Evolutionary conservation across 495 filamentous ascomycete species (phyloP), one percentile per base, ranked within the genome.

Genomic region (Talaromyces thailandensis): DNA sequence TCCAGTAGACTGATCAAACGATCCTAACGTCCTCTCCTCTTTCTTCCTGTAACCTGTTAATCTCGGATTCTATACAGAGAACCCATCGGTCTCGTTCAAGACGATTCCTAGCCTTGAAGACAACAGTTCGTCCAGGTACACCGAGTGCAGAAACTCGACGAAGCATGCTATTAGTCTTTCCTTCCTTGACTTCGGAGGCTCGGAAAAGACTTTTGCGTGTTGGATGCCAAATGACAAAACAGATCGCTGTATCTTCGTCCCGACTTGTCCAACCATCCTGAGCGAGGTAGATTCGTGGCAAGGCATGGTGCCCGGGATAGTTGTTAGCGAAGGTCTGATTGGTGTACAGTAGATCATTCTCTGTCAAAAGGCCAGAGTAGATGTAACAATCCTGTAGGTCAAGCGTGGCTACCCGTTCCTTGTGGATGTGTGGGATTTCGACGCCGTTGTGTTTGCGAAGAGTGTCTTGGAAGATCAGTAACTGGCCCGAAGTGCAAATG

Each of bases 1-100:
- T 57, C 6, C 23, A 6, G 18, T 25, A 31, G 11, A 18, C 6
- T 24, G 21, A 45, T 58, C 74, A 73, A 52, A 81, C 77, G 68
- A 89, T 77, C 61, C 85, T 79, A 61, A 89, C 81, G 65, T 90
- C 84, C 68, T 86, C 83, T 8, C 67, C 71, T 37, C 66, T 73
- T 57, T 73, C 78, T 56, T 80, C 74, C 71, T 87, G 84, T 63
- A 88, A 66, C 60, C 87, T 75, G 70, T 91, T 87, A 72, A 91
- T 91, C 72, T 91, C 88, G 64, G 85, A 84, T 43, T 81, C 82
- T 35, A 91, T 86, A 63, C 78, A 86, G 76, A 89, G 71, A 31
- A 91, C 88, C 88, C 88, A 91, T 48, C 84, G 83, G 75, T 91
- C 88, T 63, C 88, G 85, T 70, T 91, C 88, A 14, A 87, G 79